A percentile compares a stretch with the other conserved stretches of the same genome.
These are phyloP conservation scores for Sclerotinia minor DNA, from an alignment of 2,329 filamentous ascomycete species.

Conservation along the genomic window DNA sequence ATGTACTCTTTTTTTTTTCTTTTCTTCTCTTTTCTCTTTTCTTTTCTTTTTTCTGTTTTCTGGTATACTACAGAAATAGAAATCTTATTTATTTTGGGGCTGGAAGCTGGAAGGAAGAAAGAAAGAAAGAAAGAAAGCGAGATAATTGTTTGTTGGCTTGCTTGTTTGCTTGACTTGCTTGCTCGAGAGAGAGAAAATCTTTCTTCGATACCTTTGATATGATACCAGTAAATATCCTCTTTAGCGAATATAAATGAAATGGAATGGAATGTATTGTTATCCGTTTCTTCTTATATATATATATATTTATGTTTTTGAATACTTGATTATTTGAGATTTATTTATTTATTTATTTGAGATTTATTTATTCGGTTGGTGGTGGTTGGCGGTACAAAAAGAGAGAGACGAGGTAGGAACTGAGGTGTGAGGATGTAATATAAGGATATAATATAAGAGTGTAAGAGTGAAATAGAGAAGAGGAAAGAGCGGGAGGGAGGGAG, in stretches of 20 bases:
- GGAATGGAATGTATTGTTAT: background rate
- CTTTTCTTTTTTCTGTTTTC: background rate
- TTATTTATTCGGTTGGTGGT: too few relatives aligned
- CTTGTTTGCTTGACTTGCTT: too few relatives aligned
- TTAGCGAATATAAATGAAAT: constrained; percentile 13
- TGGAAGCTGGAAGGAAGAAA: background rate
- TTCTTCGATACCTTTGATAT: constrained; percentile 2
- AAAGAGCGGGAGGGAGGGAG: too few relatives aligned
- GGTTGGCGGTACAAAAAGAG: too few relatives aligned
- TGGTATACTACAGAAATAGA: background rate
- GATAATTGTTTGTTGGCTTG: background rate
- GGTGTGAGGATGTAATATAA: too few relatives aligned
- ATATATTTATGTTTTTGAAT: too few relatives aligned
- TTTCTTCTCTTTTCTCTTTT: too few relatives aligned
- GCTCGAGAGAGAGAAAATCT: background rate
- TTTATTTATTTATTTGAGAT: too few relatives aligned
- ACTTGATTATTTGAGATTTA: too few relatives aligned
- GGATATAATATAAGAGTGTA: too few relatives aligned
- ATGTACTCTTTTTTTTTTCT: constrained; percentile 3
- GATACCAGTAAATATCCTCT: constrained; percentile 17
- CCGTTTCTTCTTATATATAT: background rate
- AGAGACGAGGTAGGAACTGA: too few relatives aligned
- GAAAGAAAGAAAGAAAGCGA: background rate
- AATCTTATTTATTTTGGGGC: background rate
- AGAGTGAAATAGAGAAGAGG: too few relatives aligned